Evolutionary conservation across 495 filamentous ascomycete genomes (phyloP), one percentile per base, ranked within the genome.

Genomic region (Penicillium subrubescens): DNA sequence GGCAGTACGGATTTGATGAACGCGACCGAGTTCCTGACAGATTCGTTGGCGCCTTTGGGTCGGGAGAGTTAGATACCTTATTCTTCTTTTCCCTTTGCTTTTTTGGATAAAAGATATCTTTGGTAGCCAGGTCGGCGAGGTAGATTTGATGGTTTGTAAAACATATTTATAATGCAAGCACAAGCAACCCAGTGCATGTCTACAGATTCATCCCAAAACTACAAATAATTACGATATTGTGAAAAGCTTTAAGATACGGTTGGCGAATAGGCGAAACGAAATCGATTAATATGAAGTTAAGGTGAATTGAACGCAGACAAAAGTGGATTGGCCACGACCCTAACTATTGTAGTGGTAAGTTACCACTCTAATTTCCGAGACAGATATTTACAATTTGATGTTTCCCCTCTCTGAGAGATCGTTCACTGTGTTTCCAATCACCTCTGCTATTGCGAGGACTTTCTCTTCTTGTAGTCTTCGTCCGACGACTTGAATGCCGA

Each of bases 1-100:
- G 96, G 96, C 6, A 96, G 93, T 73, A 99, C 94, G 52, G 95
- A 97, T 74, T 73, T 98, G 73, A 83, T 97, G 64, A 97, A 93
- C 72, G 94, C 96, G 1, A 87, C 87, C 68, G 90, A 94, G 67
- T 99, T 99, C 78, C 81, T 97, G 54, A 81, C 76, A 54, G 86
- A 89, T 62, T 94, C 96, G 76, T 73, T 98, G 75, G 89, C 88
- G 66, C 87, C 86, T 68, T 73, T 99, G 64, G 96, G 96, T 3
- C 78, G 77, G 69, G 89, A 92, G 75, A 87, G 84, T 67, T 83
- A 64, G 70, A 64, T 66, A 55, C 54, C 57, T 35, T 37, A 29
- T 19, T 43, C 44, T 25, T 21, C 19, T 21, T 23, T 23, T 23
- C 44, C 21, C 10, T 35, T 44, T 54, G n/a, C 27, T 52, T 33